phyloP scores from a whole-genome alignment of 257 asterid genomes.

The Mentha longifolia region DNA sequence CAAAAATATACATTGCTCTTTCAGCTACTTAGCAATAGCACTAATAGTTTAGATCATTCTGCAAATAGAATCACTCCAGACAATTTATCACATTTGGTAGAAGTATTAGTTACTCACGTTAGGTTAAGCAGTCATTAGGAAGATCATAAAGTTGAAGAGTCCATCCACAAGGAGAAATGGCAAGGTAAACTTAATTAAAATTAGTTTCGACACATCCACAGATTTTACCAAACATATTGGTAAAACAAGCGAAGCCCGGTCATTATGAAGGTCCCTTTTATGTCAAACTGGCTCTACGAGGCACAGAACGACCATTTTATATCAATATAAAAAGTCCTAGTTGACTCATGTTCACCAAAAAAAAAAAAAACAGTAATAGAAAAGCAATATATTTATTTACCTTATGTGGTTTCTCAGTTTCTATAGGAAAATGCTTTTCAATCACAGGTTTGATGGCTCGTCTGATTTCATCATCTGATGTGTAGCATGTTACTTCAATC shows the following conservation, averaged over 20 bases:
- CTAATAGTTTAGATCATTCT: background rate
- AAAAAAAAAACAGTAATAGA: slow-evolving; percentile 2
- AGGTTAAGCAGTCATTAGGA: no score
- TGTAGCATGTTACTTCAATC: slow-evolving; percentile 84
- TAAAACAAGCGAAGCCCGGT: slow-evolving; percentile 1
- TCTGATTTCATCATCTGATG: slow-evolving; percentile 89
- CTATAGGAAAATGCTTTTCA: slow-evolving; percentile 72
- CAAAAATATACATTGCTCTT: no score
- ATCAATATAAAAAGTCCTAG: background rate
- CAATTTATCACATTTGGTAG: background rate
- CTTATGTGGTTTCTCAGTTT: slow-evolving; percentile 72
- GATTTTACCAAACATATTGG: slow-evolving; percentile 1
- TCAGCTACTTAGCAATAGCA: no score
- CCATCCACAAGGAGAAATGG: no score
- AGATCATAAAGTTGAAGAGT: no score
- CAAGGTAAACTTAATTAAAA: no score
- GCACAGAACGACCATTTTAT: background rate
- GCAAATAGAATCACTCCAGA: background rate
- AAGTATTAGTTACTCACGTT: background rate
- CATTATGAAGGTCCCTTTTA: background rate
- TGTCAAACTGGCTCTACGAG: background rate
- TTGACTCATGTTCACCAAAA: background rate
- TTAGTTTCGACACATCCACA: no score
- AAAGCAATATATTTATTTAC: slow-evolving; percentile 35
- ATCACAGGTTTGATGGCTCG: slow-evolving; percentile 80